Conservation (phyloP, 495 filamentous ascomycete species). For the Annulohypoxylon maeteangense region DNA sequence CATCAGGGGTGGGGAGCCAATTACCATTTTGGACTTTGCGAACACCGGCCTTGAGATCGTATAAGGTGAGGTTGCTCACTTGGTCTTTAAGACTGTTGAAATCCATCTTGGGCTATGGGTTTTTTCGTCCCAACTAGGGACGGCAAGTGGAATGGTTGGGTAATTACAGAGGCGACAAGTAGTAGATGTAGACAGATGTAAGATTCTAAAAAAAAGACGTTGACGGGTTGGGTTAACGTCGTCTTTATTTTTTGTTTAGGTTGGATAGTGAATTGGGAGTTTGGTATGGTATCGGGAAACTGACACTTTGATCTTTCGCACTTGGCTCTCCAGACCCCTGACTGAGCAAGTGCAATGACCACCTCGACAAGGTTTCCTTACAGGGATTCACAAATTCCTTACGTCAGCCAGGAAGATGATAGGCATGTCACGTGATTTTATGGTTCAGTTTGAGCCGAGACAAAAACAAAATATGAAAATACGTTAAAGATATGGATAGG, state of each 20-base stretch:
- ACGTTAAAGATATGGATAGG: too few relatives aligned
- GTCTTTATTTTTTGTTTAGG: background rate
- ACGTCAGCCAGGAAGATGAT: background rate
- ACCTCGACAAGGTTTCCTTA: constrained; percentile 6
- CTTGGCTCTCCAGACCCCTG: constrained; percentile 25
- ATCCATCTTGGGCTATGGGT: constrained; percentile 71
- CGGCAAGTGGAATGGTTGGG: constrained; percentile 3
- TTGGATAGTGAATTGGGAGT: constrained; percentile 4
- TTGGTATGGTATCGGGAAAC: constrained; percentile 17
- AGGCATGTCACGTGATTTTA: background rate
- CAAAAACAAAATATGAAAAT: background rate
- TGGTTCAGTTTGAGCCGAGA: background rate
- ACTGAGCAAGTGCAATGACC: constrained; percentile 25
- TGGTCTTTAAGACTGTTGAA: constrained; percentile 84
- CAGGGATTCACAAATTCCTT: background rate
- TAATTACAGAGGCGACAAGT: background rate
- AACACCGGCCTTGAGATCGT: constrained; percentile 96
- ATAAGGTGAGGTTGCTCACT: constrained; percentile 93
- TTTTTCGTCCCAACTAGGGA: constrained; percentile 32
- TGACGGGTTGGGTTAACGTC: background rate
- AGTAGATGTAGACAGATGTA: background rate
- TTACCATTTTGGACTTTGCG: constrained; percentile 98
- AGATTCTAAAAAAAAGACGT: background rate
- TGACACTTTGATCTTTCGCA: constrained; percentile 30
- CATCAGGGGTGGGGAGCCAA: constrained; percentile 32